Evolutionary conservation across 2,329 filamentous ascomycete genomes (phyloP).

Genomic region (Alternaria sp.): DNA sequence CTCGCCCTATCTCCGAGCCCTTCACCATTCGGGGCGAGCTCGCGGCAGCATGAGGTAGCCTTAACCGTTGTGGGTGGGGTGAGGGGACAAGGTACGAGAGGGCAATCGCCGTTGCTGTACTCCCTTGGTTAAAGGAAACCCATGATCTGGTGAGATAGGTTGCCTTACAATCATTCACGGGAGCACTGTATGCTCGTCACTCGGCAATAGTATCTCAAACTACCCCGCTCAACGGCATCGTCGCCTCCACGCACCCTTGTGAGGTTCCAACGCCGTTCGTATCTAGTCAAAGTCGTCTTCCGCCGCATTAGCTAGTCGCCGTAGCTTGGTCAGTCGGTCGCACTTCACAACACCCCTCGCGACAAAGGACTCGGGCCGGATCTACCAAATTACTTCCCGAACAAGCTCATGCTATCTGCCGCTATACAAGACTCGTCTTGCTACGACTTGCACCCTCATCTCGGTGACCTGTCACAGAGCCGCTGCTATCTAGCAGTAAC

Average conservation of each 20-base stretch:
- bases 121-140: neutral
- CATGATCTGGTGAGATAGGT: no score
- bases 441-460: neutral
- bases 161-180: neutral
- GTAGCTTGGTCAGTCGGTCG: no score
- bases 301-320: neutral
- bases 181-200: neutral
- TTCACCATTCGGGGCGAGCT: constrained; percentile 26
- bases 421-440: no score
- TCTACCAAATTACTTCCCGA: no score
- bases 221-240: neutral
- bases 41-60: constrained; percentile 21
- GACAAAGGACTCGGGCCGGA: no score
- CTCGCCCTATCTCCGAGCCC: neutral
- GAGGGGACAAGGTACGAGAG: constrained; percentile 26
- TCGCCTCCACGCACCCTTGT: neutral
- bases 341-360: no score
- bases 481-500: neutral
- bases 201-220: fast-evolving
- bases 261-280: fast-evolving
- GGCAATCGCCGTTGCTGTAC: constrained; percentile 32
- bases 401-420: no score
- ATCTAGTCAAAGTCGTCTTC: neutral
- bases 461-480: neutral
- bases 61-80: constrained; percentile 21